These are phyloP conservation scores for Flaveria bidentis DNA, from an alignment of 129 eudicot genomes.

Conservation along the genomic window DNA sequence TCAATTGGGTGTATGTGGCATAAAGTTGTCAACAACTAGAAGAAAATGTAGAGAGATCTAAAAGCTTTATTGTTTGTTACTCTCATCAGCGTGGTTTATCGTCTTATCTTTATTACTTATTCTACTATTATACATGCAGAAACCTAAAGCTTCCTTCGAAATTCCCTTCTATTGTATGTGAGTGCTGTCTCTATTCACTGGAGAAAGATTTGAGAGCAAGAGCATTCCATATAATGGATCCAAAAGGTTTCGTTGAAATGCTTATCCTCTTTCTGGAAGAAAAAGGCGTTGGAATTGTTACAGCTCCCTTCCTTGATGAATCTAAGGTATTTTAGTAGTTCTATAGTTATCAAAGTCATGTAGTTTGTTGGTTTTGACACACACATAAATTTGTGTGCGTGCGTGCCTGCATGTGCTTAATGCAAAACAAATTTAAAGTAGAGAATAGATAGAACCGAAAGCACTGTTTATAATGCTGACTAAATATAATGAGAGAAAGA, in stretches of 20 bases:
- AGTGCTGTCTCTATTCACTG: constrained; percentile 77
- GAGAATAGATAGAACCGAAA: background rate
- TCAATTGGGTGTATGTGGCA: background rate
- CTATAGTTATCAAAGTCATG: background rate
- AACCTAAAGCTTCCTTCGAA: constrained; percentile 94
- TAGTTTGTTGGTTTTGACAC: background rate
- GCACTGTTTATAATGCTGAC: background rate
- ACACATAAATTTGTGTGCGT: background rate
- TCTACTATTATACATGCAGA: constrained; percentile 44
- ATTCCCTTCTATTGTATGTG: constrained; percentile 84
- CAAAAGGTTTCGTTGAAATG: constrained; percentile 80
- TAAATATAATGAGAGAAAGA: background rate
- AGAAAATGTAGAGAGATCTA: background rate
- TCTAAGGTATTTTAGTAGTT: constrained; percentile 45
- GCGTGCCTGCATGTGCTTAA: background rate
- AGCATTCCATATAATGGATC: constrained; percentile 91
- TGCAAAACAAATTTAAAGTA: background rate
- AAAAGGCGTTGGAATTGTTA: constrained; percentile 51
- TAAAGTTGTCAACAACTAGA: background rate
- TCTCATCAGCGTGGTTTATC: background rate
- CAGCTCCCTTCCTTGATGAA: constrained; percentile 58
- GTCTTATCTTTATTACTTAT: constrained; percentile 7
- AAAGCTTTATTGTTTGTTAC: constrained; percentile 4
- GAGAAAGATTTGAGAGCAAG: constrained; percentile 76
- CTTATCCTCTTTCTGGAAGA: constrained; percentile 82